Base-by-base conservation (phyloP, 139 green algal species). In the Micromonas commoda region DNA sequence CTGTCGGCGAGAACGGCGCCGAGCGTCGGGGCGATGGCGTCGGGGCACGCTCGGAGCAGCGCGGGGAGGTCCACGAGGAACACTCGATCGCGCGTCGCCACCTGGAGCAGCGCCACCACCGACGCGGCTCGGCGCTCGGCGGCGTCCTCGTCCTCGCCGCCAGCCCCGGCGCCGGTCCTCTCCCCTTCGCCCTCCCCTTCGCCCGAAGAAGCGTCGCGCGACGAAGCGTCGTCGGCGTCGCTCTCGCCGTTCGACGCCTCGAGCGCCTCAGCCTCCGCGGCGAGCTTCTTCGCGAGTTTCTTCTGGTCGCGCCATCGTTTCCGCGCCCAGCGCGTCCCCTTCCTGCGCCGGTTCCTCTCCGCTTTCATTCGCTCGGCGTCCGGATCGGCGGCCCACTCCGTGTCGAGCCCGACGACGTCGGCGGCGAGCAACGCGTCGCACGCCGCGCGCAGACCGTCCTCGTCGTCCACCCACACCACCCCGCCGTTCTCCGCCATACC, bases 331-430 rank as follows among this genome's bases (percentile, higher is more conserved):
- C 45, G 45, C 9, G 9, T 16, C 45, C 45, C 9, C 45, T 57
- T 57, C 45, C 16, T 57, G 9, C 45, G 9, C 45, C 45, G 9
- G 9, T 57, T 57, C 45, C 45, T 16, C 45, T 9, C 45, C 9
- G 9, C 45, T 9, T 16, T 57, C 45, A 57, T 57, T 57, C 45
- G 45, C 45, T 9, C 45, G 45, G n/a, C n/a, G n/a, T n/a, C n/a
- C n/a, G n/a, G n/a, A n/a, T n/a, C n/a, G n/a, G 68, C 68, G 31
- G 26, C 68, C 68, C 68, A 75, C 29, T 75, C 68, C n/a, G 68
- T 75, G 29, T 75, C 68, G 23, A 75, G 31, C 13, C 68, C 68
- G 6, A 75, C 29, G 19, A 61, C 2, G 5, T 34, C 38, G 31
- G 21, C 24, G n/a, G 19, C 29, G 16, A 20, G 20, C 29, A 75